phyloP scores from a whole-genome alignment of 768 basidiomycete genomes.

The Termitomyces sp. region DNA sequence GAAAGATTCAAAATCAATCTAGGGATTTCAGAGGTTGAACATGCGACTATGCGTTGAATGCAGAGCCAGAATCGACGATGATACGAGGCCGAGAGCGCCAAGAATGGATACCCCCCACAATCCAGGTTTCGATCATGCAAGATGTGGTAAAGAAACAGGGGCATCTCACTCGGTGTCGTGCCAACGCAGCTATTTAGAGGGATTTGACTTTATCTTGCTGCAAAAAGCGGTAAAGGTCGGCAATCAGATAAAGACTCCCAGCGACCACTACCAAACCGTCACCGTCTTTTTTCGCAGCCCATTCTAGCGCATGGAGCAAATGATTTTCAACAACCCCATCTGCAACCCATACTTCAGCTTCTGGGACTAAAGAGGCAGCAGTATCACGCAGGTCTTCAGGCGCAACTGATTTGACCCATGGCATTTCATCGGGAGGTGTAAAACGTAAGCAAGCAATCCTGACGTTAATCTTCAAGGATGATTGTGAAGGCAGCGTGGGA shows the following conservation, averaged over 20 bases:
- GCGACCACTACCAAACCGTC: slow-evolving; percentile 65
- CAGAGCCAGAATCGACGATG: not conserved
- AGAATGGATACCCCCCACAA: no score
- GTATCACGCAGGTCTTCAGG: slow-evolving; percentile 47
- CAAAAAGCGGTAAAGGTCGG: slow-evolving; percentile 80
- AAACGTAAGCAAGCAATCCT: slow-evolving; percentile 62
- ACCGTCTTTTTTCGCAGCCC: slow-evolving; percentile 49
- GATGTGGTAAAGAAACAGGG: no score
- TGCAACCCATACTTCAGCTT: slow-evolving; percentile 46
- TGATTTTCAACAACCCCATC: slow-evolving; percentile 23
- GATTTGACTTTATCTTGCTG: not conserved
- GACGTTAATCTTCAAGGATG: slow-evolving; percentile 32
- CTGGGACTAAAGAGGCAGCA: slow-evolving; percentile 41
- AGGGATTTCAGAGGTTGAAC: not conserved
- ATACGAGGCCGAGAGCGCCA: not conserved
- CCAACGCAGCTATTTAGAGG: not conserved
- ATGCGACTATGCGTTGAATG: not conserved
- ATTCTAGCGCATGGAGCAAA: slow-evolving; percentile 36
- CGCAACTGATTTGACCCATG: slow-evolving; percentile 78
- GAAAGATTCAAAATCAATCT: no score
- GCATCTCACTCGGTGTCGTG: no score
- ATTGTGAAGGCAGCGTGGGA: slow-evolving; percentile 26
- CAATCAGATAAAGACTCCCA: slow-evolving; percentile 93
- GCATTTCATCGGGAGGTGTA: slow-evolving; percentile 85
- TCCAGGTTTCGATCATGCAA: no score